These are phyloP conservation scores for Apium graveolens DNA, from an alignment of 129 eudicot genomes.

Conservation along the genomic window DNA sequence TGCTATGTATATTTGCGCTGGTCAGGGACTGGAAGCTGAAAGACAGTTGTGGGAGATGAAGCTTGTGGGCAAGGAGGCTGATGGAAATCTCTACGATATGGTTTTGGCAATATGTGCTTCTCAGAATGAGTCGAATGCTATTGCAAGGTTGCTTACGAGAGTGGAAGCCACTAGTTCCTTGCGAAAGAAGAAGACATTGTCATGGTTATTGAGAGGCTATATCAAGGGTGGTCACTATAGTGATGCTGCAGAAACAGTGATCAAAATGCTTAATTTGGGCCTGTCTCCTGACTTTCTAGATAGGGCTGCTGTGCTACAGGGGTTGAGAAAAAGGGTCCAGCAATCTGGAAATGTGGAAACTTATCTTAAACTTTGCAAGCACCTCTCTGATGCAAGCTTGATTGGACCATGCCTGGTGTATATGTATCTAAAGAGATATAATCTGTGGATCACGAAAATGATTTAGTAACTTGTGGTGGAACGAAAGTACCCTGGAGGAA, in stretches of 20 bases:
- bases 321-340: slow-evolving; percentile 53
- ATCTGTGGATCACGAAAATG: slow-evolving; percentile 80
- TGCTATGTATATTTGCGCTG: slow-evolving; percentile 94
- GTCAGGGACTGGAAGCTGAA: slow-evolving; percentile 72
- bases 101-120: slow-evolving; percentile 93
- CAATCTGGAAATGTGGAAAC: slow-evolving; percentile 50
- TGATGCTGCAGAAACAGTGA: slow-evolving; percentile 70
- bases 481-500: slow-evolving; percentile 13
- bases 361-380: slow-evolving; percentile 65
- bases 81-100: slow-evolving; percentile 59
- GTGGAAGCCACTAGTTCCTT: slow-evolving; percentile 47
- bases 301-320: slow-evolving; percentile 75
- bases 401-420: slow-evolving; percentile 73
- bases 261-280: slow-evolving; percentile 75
- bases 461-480: slow-evolving; percentile 20
- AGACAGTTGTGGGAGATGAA: slow-evolving; percentile 84
- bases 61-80: slow-evolving; percentile 58
- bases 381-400: slow-evolving; percentile 66
- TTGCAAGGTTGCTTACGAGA: slow-evolving; percentile 59
- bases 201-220: slow-evolving; percentile 88
- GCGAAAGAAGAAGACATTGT: slow-evolving; percentile 54
- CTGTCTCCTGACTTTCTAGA: slow-evolving; percentile 62
- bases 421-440: slow-evolving; percentile 56
- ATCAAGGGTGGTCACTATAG: slow-evolving; percentile 70
- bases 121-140: slow-evolving; percentile 46